Percentiles rank a stretch among this genome's conserved stretches.
Conservation (phyloP, 495 filamentous ascomycete genomes). For the Penicillium herquei region DNA sequence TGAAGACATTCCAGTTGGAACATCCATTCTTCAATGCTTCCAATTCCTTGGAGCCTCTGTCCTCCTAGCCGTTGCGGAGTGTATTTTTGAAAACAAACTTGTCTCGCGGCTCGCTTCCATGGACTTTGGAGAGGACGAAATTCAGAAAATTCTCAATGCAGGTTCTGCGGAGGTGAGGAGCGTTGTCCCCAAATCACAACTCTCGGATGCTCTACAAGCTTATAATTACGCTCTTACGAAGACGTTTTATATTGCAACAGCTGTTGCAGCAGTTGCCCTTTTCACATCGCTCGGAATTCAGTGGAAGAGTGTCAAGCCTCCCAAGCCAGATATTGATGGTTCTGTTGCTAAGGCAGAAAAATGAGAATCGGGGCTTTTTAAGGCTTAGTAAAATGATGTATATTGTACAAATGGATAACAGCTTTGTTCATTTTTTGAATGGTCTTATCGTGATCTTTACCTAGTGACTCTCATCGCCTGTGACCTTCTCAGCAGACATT, state of each 20-base stretch:
- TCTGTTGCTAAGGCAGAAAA: too few relatives aligned
- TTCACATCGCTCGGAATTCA: constrained; percentile 16
- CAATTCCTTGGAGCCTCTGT: constrained; percentile 11
- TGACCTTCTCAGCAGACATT: background rate
- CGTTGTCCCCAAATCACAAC: background rate
- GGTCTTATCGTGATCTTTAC: too few relatives aligned
- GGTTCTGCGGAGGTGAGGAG: constrained; percentile 5
- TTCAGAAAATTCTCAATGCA: constrained; percentile 3
- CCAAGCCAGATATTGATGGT: too few relatives aligned
- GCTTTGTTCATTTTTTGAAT: too few relatives aligned
- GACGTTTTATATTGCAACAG: constrained; percentile 24
- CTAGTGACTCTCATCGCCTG: background rate
- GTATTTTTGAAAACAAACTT: constrained; percentile 10
- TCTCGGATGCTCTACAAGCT: constrained; percentile 15
- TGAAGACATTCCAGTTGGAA: constrained; percentile 11
- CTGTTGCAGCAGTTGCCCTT: constrained; percentile 15
- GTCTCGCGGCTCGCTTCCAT: background rate
- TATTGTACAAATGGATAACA: too few relatives aligned
- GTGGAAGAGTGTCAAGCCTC: constrained; percentile 14
- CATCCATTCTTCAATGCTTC: constrained; percentile 5
- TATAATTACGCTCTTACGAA: constrained; percentile 28
- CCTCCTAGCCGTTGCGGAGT: constrained; percentile 5
- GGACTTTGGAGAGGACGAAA: background rate
- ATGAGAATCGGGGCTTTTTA: too few relatives aligned
- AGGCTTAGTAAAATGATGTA: too few relatives aligned